Conservation (phyloP, 1,284 basidiomycete species). For the Cystobasidium slooffiae region DNA sequence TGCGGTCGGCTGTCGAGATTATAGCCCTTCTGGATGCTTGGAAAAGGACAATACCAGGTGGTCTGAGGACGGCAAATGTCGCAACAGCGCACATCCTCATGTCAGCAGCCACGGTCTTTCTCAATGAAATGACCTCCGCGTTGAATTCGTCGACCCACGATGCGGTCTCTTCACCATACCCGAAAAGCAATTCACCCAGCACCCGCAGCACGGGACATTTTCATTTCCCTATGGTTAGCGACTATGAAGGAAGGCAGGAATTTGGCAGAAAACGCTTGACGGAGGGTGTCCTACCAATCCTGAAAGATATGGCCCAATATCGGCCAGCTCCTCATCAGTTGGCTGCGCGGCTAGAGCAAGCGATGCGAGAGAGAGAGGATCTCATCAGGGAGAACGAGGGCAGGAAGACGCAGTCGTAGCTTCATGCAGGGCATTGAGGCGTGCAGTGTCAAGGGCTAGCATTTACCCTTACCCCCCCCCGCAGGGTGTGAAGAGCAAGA, state of each 20-base stretch:
- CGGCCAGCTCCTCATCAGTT: neutral
- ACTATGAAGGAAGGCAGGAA: neutral
- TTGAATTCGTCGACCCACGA: too few species aligned
- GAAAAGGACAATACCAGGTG: neutral
- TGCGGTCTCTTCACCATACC: too few species aligned
- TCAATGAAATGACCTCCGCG: neutral
- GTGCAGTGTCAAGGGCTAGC: too few species aligned
- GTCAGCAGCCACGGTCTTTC: constrained; percentile 11
- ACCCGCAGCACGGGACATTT: too few species aligned
- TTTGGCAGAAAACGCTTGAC: neutral
- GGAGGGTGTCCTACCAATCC: neutral
- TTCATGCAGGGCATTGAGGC: too few species aligned
- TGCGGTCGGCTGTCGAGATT: constrained; percentile 2
- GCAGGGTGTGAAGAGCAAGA: too few species aligned
- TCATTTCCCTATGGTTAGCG: too few species aligned
- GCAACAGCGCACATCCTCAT: constrained; percentile 5
- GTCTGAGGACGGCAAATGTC: neutral
- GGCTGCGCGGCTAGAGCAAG: neutral
- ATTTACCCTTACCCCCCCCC: too few species aligned
- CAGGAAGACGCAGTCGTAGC: too few species aligned
- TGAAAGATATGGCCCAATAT: neutral
- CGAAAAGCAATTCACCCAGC: too few species aligned
- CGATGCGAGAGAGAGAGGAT: neutral
- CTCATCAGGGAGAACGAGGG: neutral
- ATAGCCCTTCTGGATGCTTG: neutral